phyloP scores from a whole-genome alignment of 768 basidiomycete genomes.

The Rhodotorula sphaerocarpa region DNA sequence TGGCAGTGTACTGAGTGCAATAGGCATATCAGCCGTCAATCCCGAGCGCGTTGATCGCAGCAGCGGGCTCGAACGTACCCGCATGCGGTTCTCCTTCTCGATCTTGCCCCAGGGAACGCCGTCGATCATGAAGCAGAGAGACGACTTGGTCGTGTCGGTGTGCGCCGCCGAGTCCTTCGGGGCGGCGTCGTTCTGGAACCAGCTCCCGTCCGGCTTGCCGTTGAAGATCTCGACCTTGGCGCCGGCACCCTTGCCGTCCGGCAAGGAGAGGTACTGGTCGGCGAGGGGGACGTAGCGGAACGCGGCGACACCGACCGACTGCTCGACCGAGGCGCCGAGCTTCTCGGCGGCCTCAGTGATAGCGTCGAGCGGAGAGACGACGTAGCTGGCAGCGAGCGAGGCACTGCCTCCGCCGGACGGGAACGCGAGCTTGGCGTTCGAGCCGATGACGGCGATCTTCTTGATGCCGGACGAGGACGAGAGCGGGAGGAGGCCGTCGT shows the following conservation, averaged over 20 bases:
- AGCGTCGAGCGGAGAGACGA: constrained; percentile 43
- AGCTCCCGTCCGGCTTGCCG: constrained; percentile 1
- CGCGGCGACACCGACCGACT: constrained; percentile 21
- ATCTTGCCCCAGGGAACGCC: constrained; percentile 20
- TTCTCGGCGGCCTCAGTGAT: constrained; percentile 41
- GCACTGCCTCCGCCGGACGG: constrained; percentile 45
- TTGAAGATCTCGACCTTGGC: constrained; percentile 31
- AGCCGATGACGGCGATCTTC: constrained; percentile 40
- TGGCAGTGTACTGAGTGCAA: constrained; percentile 11
- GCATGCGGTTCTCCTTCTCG: not conserved
- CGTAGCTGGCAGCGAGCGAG: constrained; percentile 41
- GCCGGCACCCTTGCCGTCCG: not conserved
- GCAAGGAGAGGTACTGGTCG: constrained; percentile 19
- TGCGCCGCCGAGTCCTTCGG: not conserved
- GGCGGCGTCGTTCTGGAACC: not conserved
- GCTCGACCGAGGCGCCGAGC: constrained; percentile 20
- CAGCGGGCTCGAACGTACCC: not conserved
- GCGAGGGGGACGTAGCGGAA: constrained; percentile 32
- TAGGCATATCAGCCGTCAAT: not conserved
- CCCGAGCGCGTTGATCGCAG: no score
- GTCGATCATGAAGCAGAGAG: constrained; percentile 27
- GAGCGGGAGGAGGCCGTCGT: constrained; percentile 42
- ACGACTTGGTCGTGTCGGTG: not conserved
- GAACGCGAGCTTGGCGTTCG: constrained; percentile 42
- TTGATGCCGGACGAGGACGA: constrained; percentile 26